Conservation (phyloP, 1,284 basidiomycete genomes). For the Tilletiopsis washingtonensis region DNA sequence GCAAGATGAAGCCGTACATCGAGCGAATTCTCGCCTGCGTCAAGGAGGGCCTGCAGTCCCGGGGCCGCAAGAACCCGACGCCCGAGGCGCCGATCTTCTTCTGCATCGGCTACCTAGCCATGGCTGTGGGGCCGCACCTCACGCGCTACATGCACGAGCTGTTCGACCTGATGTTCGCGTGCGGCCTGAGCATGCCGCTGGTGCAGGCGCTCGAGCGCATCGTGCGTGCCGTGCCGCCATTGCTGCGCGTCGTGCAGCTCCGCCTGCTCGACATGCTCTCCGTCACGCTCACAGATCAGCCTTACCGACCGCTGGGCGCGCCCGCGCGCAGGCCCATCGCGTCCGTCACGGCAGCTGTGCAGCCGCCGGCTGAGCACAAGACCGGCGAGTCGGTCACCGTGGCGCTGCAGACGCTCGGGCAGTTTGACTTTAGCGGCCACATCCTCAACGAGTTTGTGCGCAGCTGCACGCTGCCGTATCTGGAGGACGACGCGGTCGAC, state of each 20-base stretch:
- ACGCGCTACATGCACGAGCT: conserved; percentile 94
- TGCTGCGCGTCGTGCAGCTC: conserved; percentile 89
- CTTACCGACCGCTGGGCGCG: conserved; percentile 41
- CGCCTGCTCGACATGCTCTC: conserved; percentile 39
- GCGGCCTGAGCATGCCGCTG: conserved; percentile 82
- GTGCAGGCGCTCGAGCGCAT: conserved; percentile 78
- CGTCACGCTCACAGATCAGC: conserved; percentile 38
- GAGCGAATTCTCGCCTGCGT: conserved; percentile 85
- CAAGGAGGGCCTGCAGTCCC: conserved; percentile 73
- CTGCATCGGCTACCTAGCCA: conserved; percentile 91
- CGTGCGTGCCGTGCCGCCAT: conserved; percentile 77
- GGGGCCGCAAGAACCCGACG: conserved; percentile 86
- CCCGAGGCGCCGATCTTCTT: conserved; percentile 95
- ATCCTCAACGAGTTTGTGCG: conserved; percentile 94
- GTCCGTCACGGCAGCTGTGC: conserved; percentile 8
- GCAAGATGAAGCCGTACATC: conserved; percentile 91
- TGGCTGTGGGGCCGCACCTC: conserved; percentile 88
- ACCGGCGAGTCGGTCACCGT: conserved; percentile 64
- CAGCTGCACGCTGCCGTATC: conserved; percentile 80
- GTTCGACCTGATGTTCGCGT: conserved; percentile 91
- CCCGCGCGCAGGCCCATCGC: conserved; percentile 14
- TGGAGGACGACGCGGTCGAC: conserved; percentile 84
- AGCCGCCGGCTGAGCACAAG: conserved; percentile 11
- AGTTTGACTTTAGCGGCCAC: conserved; percentile 83
- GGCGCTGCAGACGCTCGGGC: conserved; percentile 77